Evolutionary conservation across 2,329 filamentous ascomycete genomes (phyloP), one percentile per base, ranked within the genome.

Genomic region (Colletotrichum sp.): DNA sequence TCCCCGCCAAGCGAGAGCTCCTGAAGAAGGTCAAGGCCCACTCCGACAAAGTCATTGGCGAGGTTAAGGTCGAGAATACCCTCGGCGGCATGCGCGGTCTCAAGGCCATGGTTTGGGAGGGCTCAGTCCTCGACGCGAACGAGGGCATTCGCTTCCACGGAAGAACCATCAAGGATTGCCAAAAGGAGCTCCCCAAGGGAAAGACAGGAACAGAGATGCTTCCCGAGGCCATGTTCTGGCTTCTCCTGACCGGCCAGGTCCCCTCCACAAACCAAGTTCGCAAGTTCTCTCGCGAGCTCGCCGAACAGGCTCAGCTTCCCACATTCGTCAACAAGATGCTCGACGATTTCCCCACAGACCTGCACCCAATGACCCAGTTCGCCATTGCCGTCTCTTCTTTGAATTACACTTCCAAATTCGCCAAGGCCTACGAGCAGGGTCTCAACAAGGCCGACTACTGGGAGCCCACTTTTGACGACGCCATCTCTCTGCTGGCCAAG

Each of bases 201-300:
- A 95, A 91, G 75, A 92, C 94, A 4, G 95, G 96, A 81, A 98
- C 95, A 8, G 96, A 99, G 88, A 99, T 99, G 97, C 92, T 99
- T 15, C 97, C 97, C 64, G 97, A 99, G 87, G 93, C 96, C 85
- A 99, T 99, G 97, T 99, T 99, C 91, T 99, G 97, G 97, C 92
- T 99, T 57, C 92, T 99, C 67, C 90, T 99, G 80, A 99, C 97
- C 12, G 97, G 97, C 75, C 91, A 98, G 86, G 94, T 99, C 26
- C 97, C 97, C 28, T 95, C 94, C 2, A 94, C 93, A 26, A 88
- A 88, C 77, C 97, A 99, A 86, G 92, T 97, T 78, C 94, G 96
- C 81, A 89, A 87, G 60, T 93, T 99, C 81, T 98, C 95, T 63
- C 92, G 93, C 74, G 94, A 99, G 85, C 90, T 99, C 28, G 97